Conservation (phyloP, 768 basidiomycete species). For the Russula emetica region DNA sequence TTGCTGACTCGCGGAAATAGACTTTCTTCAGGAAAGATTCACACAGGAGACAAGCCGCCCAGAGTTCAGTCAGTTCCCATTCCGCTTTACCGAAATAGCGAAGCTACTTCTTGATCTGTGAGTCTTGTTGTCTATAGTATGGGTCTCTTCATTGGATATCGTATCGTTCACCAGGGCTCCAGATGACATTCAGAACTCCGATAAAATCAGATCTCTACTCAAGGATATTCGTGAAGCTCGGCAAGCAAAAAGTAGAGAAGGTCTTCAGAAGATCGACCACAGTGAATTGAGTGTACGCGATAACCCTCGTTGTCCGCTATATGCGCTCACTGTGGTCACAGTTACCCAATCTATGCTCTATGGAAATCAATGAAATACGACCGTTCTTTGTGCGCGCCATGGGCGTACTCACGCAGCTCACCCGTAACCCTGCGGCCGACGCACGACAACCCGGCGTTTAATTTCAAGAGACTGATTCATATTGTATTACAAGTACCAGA, state of each 20-base stretch:
- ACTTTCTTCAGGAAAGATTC: conserved; percentile 73
- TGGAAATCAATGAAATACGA: conserved; percentile 93
- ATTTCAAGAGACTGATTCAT: not conserved
- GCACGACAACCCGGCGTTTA: conserved; percentile 11
- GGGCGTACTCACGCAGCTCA: conserved; percentile 62
- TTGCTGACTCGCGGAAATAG: conserved; percentile 39
- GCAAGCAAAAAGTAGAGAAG: conserved; percentile 88
- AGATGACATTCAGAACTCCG: conserved; percentile 83
- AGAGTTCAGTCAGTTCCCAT: conserved; percentile 76
- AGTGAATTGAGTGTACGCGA: conserved; percentile 69
- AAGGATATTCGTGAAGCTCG: conserved; percentile 96
- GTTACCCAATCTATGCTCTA: conserved; percentile 80
- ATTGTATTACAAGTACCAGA: not conserved
- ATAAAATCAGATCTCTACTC: conserved; percentile 76
- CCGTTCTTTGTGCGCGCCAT: conserved; percentile 85
- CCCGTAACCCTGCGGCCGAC: conserved; percentile 28
- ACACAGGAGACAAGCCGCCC: conserved; percentile 67
- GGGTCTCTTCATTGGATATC: not conserved
- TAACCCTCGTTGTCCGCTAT: not conserved
- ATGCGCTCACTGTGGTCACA: conserved; percentile 33
- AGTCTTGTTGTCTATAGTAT: conserved; percentile 32
- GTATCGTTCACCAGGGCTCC: conserved; percentile 57
- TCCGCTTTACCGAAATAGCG: conserved; percentile 84
- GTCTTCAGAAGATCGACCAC: conserved; percentile 74
- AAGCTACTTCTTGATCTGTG: conserved; percentile 93